Evolutionary conservation across 495 filamentous ascomycete species (phyloP), one percentile per base, ranked within the genome.

Genomic region (Neurospora hispaniola): DNA sequence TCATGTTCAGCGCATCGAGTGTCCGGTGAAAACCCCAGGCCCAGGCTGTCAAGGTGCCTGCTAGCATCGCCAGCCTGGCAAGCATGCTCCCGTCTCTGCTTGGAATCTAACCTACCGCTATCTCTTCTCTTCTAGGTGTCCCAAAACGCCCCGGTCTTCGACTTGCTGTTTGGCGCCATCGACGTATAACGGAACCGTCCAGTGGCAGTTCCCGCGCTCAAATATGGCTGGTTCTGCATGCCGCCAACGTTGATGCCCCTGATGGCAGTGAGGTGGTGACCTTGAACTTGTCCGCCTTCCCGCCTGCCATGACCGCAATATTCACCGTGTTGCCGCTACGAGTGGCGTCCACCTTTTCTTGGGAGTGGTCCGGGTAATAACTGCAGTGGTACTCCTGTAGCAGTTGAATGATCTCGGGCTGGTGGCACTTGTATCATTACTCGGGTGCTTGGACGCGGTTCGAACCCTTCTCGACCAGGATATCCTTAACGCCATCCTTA

Each of bases 331-430:
- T 86, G 14, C 84, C 85, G 73, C 81, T 83, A 35, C 85, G 82
- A 20, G 84, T 87, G 7, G 85, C 84, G 62, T 81, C 84, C 11
- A 87, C 84, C 66, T 80, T 87, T 73, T 87, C 86, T 70, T 79
- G 76, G 39, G 79, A 81, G 72, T 85, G 85, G 75, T 87, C 85
- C 0, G 86, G 85, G 74, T 87, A 87, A 77, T 85, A 87, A 18
- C 85, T 85, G 76, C 82, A 86, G 79, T 87, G 85, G 78, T 87
- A 87, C 71, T 88, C 84, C 71, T 87, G 84, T 31, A 88, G 77
- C 76, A 87, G 73, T 75, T 84, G 82, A 40, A 87, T 12, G 74
- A 88, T 85, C 78, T 87, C 84, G 11, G 85, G 86, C 77, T 85
- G 84, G 8, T 84, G 82, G 75, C 85, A 88, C 70, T 79, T 75